Base-by-base conservation (phyloP, 2,329 filamentous ascomycete genomes). In the Botryosphaeria agaves region DNA sequence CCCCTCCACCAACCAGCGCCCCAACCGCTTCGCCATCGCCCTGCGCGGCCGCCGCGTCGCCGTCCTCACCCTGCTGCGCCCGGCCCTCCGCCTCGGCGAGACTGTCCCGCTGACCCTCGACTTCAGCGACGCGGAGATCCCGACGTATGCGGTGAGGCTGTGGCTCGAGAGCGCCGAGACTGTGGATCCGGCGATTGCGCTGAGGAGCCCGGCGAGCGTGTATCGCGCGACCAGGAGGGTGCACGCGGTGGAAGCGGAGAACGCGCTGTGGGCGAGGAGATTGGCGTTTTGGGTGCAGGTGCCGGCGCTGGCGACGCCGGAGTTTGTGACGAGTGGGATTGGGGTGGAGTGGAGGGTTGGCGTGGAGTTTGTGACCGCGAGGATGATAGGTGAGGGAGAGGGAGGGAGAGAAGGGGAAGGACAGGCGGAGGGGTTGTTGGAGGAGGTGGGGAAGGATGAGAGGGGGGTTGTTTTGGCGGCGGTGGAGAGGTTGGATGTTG, bases 11-110 rank as follows among this genome's bases (percentile, higher is more conserved):
- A 73, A 76, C 20, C 76, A 83, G 42, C 85, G 80, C 46, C 71
- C 77, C n/a, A 94, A 93, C 45, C 75, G 84, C 23, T 98, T 95
- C 49, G 85, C 93, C 48, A 95, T 98, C 48, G 77, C 87, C 8
- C 78, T 87, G 9, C 85, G 84, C 45, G 85, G 85, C n/a, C 75
- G 76, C 33, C 76, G 76, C n/a, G 85, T 98, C 8, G 87, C 81
- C 3, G 82, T 91, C 5, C 72, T 98, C 32, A 84, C 85, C 55
- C 67, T 98, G 18, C 79, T 85, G 4, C 74, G 89, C 7, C 83
- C 89, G 0, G 75, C 85, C 1, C 94, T 91, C 57, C 70, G 85
- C 26, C 63, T 98, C 1, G 89, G 89, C 34, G 89, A 98, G 52
- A 75, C 77, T 0, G 72, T 95, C 26, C 81, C 74, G 8, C 76